phyloP scores from a whole-genome alignment of 1,284 basidiomycete species.

The Leucoagaricus sp. region DNA sequence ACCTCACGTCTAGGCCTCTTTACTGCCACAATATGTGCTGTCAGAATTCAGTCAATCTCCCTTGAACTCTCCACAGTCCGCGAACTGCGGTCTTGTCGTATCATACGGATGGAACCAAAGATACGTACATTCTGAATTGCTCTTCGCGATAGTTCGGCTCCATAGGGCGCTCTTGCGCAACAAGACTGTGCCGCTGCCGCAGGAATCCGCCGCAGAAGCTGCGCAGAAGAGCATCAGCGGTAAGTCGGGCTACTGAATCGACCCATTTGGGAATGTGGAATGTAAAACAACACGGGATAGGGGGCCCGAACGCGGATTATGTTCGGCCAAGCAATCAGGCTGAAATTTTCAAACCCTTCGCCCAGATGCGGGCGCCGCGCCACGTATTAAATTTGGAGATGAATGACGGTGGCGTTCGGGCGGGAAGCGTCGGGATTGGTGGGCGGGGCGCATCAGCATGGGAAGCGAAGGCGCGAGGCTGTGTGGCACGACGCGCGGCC shows the following conservation, averaged over 20 bases:
- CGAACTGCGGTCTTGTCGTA: slow-evolving; percentile 2
- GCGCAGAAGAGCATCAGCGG: neutral
- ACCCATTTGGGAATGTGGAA: neutral
- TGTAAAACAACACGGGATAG: slow-evolving; percentile 1
- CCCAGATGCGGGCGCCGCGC: neutral
- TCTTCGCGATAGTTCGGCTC: neutral
- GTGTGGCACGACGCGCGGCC: slow-evolving; percentile 3
- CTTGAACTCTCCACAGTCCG: neutral
- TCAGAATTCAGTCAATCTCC: neutral
- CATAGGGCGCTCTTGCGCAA: neutral
- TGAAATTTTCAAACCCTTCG: neutral
- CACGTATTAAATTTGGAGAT: neutral
- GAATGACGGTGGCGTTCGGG: slow-evolving; percentile 4
- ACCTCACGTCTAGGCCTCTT: neutral
- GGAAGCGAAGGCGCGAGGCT: slow-evolving; percentile 1
- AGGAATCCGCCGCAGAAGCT: neutral
- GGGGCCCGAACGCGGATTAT: slow-evolving; percentile 1
- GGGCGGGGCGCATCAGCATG: neutral
- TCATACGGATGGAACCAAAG: neutral
- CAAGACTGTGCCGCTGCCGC: neutral
- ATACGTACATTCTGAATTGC: neutral
- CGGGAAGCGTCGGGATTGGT: slow-evolving; percentile 1
- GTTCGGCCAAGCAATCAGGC: neutral
- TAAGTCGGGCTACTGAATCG: neutral
- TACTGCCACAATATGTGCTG: neutral